phyloP scores from a whole-genome alignment of 495 filamentous ascomycete species.

The Rhypophila decipiens region DNA sequence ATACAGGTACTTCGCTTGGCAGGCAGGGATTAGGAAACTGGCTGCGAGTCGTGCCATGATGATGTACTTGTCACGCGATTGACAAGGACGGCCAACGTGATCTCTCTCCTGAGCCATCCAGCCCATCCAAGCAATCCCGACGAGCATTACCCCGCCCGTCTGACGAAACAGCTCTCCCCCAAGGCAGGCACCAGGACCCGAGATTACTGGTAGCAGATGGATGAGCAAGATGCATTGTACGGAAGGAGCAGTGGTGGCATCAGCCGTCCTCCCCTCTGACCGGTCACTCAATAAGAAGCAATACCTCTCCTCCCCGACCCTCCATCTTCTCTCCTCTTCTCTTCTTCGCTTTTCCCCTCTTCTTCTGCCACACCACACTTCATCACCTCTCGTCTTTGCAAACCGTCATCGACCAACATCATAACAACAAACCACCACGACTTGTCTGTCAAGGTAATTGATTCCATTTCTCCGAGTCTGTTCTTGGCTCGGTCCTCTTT shows the following conservation, averaged over 20 bases:
- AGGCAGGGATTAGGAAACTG: constrained; percentile 9
- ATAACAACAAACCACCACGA: not conserved
- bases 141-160: constrained; percentile 34
- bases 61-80: constrained; percentile 34
- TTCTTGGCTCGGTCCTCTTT: not conserved
- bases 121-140: constrained; percentile 3
- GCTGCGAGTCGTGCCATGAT: constrained; percentile 25
- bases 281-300: not conserved
- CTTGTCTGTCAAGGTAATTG: constrained; percentile 2
- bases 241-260: not conserved
- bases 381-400: constrained; percentile 9
- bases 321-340: constrained; percentile 14
- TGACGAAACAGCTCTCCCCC: constrained; percentile 27
- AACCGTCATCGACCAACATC: constrained; percentile 2
- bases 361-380: constrained; percentile 11
- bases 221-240: not conserved
- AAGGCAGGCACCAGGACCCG: constrained; percentile 18
- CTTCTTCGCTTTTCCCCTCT: constrained; percentile 12
- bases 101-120: no score
- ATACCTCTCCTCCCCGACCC: constrained; percentile 10
- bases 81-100: constrained; percentile 21
- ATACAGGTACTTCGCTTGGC: constrained; percentile 19
- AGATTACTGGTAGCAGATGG: no score
- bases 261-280: constrained; percentile 5
- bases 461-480: not conserved